These are phyloP conservation scores for Phyllachora maydis DNA, from an alignment of 2,329 filamentous ascomycete species.

Conservation along the genomic window DNA sequence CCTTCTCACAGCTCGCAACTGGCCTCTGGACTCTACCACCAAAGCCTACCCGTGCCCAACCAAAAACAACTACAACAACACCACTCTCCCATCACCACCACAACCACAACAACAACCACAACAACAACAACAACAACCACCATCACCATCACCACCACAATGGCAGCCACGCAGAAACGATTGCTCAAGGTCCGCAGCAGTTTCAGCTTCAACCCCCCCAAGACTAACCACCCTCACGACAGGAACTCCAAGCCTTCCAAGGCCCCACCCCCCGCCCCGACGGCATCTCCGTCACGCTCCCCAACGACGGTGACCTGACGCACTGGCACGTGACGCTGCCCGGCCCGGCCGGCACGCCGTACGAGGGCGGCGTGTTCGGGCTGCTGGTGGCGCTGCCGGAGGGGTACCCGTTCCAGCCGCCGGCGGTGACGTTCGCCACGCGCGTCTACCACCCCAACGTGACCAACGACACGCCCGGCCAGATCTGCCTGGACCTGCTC, in stretches of 20 bases:
- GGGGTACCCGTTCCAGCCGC: constrained; percentile 83
- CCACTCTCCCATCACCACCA: too few species aligned
- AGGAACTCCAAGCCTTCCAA: constrained; percentile 32
- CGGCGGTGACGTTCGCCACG: constrained; percentile 58
- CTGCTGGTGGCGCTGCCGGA: constrained; percentile 51
- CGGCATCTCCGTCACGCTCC: constrained; percentile 24
- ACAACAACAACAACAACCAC: not conserved
- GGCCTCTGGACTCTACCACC: too few species aligned
- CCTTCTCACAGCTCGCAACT: too few species aligned
- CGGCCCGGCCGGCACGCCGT: constrained; percentile 22
- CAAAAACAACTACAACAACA: too few species aligned
- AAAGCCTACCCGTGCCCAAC: too few species aligned
- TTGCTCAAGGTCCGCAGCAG: too few species aligned
- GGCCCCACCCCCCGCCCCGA: constrained; percentile 23
- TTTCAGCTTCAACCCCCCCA: too few species aligned
- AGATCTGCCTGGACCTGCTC: constrained; percentile 70
- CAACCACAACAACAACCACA: too few species aligned
- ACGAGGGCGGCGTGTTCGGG: constrained; percentile 51
- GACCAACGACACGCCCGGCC: constrained; percentile 66
- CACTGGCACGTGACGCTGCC: constrained; percentile 27
- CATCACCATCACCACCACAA: too few species aligned
- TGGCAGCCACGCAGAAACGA: too few species aligned
- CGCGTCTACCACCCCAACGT: constrained; percentile 95
- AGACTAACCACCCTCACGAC: constrained; percentile 1
- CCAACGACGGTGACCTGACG: constrained; percentile 25